These are phyloP conservation scores for Blastobotrys capitulatus DNA, from an alignment of 1,139 yeast species.

Conservation along the genomic window DNA sequence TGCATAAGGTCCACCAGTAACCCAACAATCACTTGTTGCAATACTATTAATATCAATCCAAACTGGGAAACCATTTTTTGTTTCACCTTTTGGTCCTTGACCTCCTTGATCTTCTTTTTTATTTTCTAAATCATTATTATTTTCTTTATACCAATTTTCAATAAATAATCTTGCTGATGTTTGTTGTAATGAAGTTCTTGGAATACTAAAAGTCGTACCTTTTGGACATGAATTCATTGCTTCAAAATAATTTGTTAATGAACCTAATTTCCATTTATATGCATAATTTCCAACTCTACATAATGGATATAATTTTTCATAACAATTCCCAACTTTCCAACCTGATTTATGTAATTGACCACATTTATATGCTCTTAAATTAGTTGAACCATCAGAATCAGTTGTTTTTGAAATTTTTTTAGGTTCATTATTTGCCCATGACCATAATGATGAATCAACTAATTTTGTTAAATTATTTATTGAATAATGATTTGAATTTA, in stretches of 20 bases:
- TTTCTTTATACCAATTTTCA: constrained; percentile 13
- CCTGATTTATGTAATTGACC: constrained; percentile 48
- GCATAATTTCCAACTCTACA: constrained; percentile 44
- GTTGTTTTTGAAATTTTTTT: constrained; percentile 11
- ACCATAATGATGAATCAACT: constrained; percentile 51
- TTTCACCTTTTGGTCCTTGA: constrained; percentile 4
- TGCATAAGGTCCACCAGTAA: constrained; percentile 74
- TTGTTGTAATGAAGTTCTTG: constrained; percentile 49
- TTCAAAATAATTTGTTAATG: constrained; percentile 46
- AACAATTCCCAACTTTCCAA: constrained; percentile 64
- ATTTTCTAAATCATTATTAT: background rate
- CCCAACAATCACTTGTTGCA: constrained; percentile 74
- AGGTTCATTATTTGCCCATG: constrained; percentile 65
- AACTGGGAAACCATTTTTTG: constrained; percentile 27
- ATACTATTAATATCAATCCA: constrained; percentile 89
- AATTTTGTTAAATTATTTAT: constrained; percentile 27
- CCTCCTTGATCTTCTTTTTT: background rate
- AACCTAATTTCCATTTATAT: constrained; percentile 44
- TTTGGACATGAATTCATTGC: constrained; percentile 47
- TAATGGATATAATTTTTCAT: constrained; percentile 44
- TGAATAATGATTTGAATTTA: constrained; percentile 36
- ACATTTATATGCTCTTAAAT: constrained; percentile 51
- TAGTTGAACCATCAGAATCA: constrained; percentile 13
- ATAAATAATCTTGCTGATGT: constrained; percentile 27
- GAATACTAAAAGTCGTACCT: constrained; percentile 50